phyloP scores from a whole-genome alignment of 371 early-diverging fungal genomes.

The Chytridium lagenaria region DNA sequence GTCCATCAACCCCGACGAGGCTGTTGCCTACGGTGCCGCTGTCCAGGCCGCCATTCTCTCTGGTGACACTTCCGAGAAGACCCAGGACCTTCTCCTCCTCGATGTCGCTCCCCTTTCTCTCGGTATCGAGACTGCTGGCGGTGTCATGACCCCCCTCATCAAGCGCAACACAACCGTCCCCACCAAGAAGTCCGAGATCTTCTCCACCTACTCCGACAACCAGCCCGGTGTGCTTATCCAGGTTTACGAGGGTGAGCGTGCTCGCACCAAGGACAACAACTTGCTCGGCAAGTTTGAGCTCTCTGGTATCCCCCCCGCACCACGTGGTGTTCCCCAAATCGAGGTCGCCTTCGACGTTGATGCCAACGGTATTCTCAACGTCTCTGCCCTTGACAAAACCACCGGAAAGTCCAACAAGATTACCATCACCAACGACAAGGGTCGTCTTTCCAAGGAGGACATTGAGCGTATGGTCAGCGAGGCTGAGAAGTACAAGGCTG shows the following conservation, averaged over 20 bases:
- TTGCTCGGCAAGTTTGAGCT: constrained; percentile 96
- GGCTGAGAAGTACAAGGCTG: constrained; percentile 95
- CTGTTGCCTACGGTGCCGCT: constrained; percentile 99
- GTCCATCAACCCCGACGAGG: constrained; percentile 98
- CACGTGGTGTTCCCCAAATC: constrained; percentile 97
- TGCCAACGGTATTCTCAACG: constrained; percentile 97
- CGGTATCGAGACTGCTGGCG: constrained; percentile 94
- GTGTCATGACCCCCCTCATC: constrained; percentile 96
- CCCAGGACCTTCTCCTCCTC: constrained; percentile 75
- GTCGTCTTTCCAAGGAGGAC: constrained; percentile 94
- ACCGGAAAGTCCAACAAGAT: constrained; percentile 94
- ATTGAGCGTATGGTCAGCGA: constrained; percentile 97
- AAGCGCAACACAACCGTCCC: constrained; percentile 97
- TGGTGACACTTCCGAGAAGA: constrained; percentile 89
- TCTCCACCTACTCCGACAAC: constrained; percentile 98
- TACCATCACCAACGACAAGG: constrained; percentile 98
- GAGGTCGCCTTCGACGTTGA: constrained; percentile 98
- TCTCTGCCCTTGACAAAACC: constrained; percentile 94
- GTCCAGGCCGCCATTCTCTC: constrained; percentile 95
- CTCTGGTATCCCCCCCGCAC: constrained; percentile 94
- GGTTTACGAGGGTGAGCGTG: constrained; percentile 98
- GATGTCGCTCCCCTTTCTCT: constrained; percentile 73
- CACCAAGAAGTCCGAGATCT: constrained; percentile 96
- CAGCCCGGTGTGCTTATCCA: constrained; percentile 97
- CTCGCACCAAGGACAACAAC: constrained; percentile 96